These are phyloP conservation scores for Apiospora sp. DNA, from an alignment of 2,329 filamentous ascomycete species.

Conservation along the genomic window DNA sequence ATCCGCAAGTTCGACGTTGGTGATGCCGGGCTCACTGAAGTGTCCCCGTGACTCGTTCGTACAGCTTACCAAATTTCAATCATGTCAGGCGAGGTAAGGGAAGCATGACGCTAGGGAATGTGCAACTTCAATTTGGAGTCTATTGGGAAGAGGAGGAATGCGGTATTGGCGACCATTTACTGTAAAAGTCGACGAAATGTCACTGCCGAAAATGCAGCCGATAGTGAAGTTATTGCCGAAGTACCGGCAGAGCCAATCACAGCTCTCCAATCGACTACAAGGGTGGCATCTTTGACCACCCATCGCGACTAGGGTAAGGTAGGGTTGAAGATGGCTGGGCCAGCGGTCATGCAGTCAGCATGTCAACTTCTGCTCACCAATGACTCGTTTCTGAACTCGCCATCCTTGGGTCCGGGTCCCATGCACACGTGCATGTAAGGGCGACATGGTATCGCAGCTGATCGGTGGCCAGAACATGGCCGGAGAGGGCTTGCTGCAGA, in stretches of 20 bases:
- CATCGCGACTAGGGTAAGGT: neutral
- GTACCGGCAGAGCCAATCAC: conserved; percentile 7
- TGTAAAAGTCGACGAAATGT: neutral
- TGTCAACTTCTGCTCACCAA: neutral
- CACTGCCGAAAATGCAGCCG: neutral
- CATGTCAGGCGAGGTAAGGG: neutral
- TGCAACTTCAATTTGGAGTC: neutral
- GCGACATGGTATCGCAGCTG: neutral
- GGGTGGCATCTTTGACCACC: neutral
- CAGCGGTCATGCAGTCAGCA: neutral
- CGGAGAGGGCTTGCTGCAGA: neutral
- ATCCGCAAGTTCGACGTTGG: neutral
- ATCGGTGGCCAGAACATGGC: neutral
- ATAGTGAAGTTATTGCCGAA: conserved; percentile 6
- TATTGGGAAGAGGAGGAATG: neutral
- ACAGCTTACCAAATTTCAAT: neutral
- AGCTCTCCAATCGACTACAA: neutral
- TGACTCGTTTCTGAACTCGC: neutral
- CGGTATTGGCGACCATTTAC: neutral
- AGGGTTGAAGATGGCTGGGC: neutral
- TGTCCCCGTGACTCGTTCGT: neutral
- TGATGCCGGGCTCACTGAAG: neutral
- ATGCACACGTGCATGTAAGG: conserved; percentile 12
- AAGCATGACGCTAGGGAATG: neutral
- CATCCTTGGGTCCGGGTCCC: neutral